phyloP scores from a whole-genome alignment of 2,329 filamentous ascomycete genomes.

The Diplodia sapinea region DNA sequence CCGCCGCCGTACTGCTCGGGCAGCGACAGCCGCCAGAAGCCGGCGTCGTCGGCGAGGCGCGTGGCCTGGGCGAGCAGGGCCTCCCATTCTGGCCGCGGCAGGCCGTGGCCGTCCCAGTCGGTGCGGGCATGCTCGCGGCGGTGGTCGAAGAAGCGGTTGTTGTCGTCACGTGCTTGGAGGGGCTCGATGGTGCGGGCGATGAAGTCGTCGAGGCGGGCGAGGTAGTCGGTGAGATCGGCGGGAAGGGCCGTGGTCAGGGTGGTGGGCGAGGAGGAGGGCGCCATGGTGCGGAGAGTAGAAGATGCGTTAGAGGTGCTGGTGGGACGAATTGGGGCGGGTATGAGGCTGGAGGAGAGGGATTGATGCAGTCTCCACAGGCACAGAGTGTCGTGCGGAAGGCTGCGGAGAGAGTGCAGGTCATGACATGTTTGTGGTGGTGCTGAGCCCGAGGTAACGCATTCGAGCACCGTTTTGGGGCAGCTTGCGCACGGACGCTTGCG shows the following conservation, averaged over 20 bases:
- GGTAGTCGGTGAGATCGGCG: constrained; percentile 54
- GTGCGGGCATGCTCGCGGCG: constrained; percentile 67
- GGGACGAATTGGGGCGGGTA: neutral
- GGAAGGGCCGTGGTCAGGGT: constrained; percentile 64
- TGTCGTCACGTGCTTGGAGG: constrained; percentile 62
- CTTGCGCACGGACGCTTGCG: constrained; percentile 19
- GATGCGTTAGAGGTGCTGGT: neutral
- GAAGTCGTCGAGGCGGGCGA: constrained; percentile 62
- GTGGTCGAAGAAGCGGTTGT: constrained; percentile 70
- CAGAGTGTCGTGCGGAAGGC: neutral
- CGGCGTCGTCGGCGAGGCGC: constrained; percentile 62
- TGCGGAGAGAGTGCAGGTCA: neutral
- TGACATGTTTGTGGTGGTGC: neutral
- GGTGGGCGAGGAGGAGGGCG: neutral
- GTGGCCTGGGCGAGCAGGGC: constrained; percentile 57
- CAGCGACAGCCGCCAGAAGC: constrained; percentile 65
- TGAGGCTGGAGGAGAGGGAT: neutral
- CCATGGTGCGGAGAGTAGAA: neutral
- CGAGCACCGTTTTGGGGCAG: neutral
- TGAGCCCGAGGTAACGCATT: constrained; percentile 21
- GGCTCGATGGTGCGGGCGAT: constrained; percentile 61
- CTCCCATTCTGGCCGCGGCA: constrained; percentile 66
- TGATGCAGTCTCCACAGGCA: neutral
- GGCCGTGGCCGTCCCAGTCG: constrained; percentile 63
- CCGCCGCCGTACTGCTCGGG: constrained; percentile 63